These are phyloP conservation scores for Tremella yokohamensis DNA, from an alignment of 768 basidiomycete genomes.

Conservation along the genomic window DNA sequence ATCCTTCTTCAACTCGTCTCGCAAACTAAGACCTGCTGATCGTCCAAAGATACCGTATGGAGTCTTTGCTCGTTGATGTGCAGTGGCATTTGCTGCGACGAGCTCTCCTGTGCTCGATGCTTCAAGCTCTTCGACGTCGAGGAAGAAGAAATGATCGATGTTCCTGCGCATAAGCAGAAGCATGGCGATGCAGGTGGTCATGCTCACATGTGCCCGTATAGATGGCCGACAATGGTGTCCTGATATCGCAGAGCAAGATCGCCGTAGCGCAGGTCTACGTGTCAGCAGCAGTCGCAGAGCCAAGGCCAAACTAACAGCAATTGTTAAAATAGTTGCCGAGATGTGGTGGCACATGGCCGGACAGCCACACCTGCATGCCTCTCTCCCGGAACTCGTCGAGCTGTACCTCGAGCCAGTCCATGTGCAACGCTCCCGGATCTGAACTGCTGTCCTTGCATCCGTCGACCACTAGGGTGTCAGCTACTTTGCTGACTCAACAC, in stretches of 20 bases:
- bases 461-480: slow-evolving; percentile 60
- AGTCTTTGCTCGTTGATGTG: background rate
- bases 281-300: slow-evolving; percentile 12
- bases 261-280: slow-evolving; percentile 55
- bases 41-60: slow-evolving; percentile 26
- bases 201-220: slow-evolving; percentile 64
- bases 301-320: slow-evolving; percentile 61
- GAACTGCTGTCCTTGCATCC: slow-evolving; percentile 64
- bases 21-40: slow-evolving; percentile 54
- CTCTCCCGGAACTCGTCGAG: slow-evolving; percentile 64
- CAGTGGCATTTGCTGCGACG: slow-evolving; percentile 5
- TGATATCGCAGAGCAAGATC: slow-evolving; percentile 73
- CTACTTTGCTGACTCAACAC: background rate
- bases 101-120: slow-evolving; percentile 5
- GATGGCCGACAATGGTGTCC: slow-evolving; percentile 79
- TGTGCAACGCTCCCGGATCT: slow-evolving; percentile 82
- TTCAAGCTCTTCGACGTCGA: slow-evolving; percentile 50
- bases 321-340: slow-evolving; percentile 75
- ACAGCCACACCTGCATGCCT: slow-evolving; percentile 63
- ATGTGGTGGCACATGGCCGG: slow-evolving; percentile 82
- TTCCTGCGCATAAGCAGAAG: slow-evolving; percentile 60
- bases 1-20: slow-evolving; percentile 60
- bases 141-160: slow-evolving; percentile 60
- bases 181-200: background rate
- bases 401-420: slow-evolving; percentile 89